Percentiles rank a stretch among this genome's conserved stretches.
Conservation (phyloP, 495 filamentous ascomycete species). For the Rostrohypoxylon terebratum region DNA sequence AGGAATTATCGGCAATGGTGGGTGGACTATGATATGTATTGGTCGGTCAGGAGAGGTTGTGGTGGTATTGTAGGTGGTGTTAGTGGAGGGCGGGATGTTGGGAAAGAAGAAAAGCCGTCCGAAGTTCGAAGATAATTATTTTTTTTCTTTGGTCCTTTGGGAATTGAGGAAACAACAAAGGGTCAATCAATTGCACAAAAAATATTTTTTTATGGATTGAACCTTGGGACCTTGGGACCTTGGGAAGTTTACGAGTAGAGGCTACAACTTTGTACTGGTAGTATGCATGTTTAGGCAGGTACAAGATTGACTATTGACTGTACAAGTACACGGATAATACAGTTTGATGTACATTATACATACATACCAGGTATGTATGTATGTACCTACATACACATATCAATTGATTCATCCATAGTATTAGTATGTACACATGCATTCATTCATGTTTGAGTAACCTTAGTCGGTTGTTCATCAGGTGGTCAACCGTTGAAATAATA, state of each 20-base stretch:
- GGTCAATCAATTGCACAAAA: slow-evolving; percentile 45
- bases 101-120: slow-evolving; percentile 43
- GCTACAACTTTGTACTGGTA: slow-evolving; percentile 23
- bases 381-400: too few species aligned
- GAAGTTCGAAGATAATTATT: slow-evolving; percentile 38
- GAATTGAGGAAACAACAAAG: slow-evolving; percentile 43
- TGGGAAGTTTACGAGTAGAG: slow-evolving; percentile 16
- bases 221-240: not conserved
- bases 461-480: slow-evolving; percentile 37
- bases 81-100: slow-evolving; percentile 37
- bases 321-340: slow-evolving; percentile 27
- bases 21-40: slow-evolving; percentile 43
- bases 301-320: slow-evolving; percentile 1
- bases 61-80: slow-evolving; percentile 6
- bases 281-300: slow-evolving; percentile 42
- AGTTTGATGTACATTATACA: not conserved
- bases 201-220: slow-evolving; percentile 46
- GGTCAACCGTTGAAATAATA: slow-evolving; percentile 39
- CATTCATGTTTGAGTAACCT: not conserved
- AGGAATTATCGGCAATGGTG: slow-evolving; percentile 47
- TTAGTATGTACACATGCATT: not conserved
- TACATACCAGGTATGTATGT: too few species aligned
- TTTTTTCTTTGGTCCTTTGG: slow-evolving; percentile 41
- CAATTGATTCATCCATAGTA: too few species aligned
- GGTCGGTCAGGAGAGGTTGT: slow-evolving; percentile 23